Conservation (phyloP, 768 basidiomycete genomes). For the Boletales sp. region DNA sequence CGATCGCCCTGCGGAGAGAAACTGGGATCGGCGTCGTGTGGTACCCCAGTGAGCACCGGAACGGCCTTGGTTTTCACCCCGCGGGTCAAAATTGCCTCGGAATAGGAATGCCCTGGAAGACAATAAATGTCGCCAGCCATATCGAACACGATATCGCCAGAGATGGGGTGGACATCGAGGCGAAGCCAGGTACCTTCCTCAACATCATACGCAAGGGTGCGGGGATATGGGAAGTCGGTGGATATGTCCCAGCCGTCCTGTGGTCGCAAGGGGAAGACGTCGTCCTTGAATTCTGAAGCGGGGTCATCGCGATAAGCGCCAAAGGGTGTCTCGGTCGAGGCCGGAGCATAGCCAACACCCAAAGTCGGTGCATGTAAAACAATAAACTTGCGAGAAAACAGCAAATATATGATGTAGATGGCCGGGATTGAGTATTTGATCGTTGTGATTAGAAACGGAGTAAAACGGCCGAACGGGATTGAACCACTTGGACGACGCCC, state of each 20-base stretch:
- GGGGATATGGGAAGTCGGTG: conserved; percentile 67
- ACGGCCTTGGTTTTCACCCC: conserved; percentile 41
- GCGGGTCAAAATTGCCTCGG: conserved; percentile 22
- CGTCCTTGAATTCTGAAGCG: conserved; percentile 43
- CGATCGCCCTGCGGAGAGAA: conserved; percentile 66
- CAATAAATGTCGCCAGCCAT: conserved; percentile 76
- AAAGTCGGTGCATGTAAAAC: neutral
- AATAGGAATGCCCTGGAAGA: conserved; percentile 45
- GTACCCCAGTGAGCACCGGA: conserved; percentile 61
- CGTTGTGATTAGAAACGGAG: conserved; percentile 4
- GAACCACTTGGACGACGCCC: neutral
- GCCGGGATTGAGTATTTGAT: conserved; percentile 18
- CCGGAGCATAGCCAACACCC: conserved; percentile 1
- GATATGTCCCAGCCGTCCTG: conserved; percentile 66
- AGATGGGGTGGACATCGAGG: conserved; percentile 66
- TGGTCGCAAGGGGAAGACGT: conserved; percentile 62
- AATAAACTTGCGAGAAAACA: conserved; percentile 14
- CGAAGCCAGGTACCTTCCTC: conserved; percentile 74
- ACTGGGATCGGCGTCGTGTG: conserved; percentile 68
- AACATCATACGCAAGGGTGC: conserved; percentile 64
- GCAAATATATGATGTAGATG: conserved; percentile 17
- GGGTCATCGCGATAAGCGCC: conserved; percentile 27
- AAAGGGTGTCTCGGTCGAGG: neutral
- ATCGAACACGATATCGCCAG: conserved; percentile 71
- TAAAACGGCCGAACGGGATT: neutral